Evolutionary conservation across 2,329 filamentous ascomycete genomes (phyloP), one percentile per base, ranked within the genome.

Genomic region (Pseudogymnoascus sp.): DNA sequence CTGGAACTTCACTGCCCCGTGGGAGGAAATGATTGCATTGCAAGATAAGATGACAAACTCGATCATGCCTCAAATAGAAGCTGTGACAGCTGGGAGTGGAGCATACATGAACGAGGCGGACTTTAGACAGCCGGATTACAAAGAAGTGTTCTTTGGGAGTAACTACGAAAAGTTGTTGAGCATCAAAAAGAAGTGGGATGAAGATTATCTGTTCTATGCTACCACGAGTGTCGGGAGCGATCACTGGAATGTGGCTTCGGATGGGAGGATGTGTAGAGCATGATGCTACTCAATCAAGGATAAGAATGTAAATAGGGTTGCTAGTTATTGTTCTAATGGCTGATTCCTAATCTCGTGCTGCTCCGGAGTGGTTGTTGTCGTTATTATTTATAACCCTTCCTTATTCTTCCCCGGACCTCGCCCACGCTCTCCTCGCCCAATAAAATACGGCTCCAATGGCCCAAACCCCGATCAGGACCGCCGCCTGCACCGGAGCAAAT

Each of bases 401-500:
- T 30, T 50, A 50, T 12, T 50, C 25, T 8, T 50, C 47, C 16
- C 5, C 47, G 41, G 32, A 6, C 20, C 34, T 60, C 12, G 37
- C 37, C 32, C 58, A 30, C 9, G 22, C 58, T 20, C 14, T 38
- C 20, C 59, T 58, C 12, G 32, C 28, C 28, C 20, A 54, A 18
- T 80, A 81, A 63, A 80, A 76, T 0, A 71, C 64, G 12, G 79
- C 62, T 0, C 83, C 83, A 2, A 81, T 38, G 1, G 72, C 60
- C 77, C 83, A 81, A 1, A 86, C 74, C 0, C 67, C 75, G 2
- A 80, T 68, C n/a, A 86, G 71, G 1, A 84, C 74, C 0, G 77
- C 65, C 0, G 82, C 80, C 60, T 84, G 80, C 0, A 76, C 64
- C 0, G 82, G 83, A 0, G 81, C 82, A 69, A 86, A 87, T 0